A percentile compares a stretch with the other conserved stretches of the same genome.
These are phyloP conservation scores for Claviceps maximensis DNA, from an alignment of 2,329 filamentous ascomycete species.

Conservation along the genomic window DNA sequence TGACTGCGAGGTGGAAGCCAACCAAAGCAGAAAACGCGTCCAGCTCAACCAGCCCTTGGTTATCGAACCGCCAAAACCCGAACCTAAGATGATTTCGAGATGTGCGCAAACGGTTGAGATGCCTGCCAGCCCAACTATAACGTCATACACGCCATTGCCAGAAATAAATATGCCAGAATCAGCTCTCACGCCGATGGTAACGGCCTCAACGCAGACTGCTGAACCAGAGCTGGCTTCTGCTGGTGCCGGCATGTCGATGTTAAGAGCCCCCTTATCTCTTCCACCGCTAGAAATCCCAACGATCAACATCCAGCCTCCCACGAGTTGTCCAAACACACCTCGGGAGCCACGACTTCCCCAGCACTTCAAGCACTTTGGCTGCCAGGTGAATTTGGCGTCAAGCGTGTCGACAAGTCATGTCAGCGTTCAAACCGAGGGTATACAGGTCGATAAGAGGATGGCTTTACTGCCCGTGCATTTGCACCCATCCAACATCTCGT, in stretches of 20 bases:
- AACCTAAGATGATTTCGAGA: conserved; percentile 46
- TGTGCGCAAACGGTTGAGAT: conserved; percentile 12
- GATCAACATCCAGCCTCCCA: conserved; percentile 84
- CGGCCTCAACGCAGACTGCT: conserved; percentile 50
- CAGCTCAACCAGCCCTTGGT: conserved; percentile 36
- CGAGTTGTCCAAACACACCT: conserved; percentile 69
- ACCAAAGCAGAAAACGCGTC: conserved; percentile 59
- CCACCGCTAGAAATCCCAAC: conserved; percentile 54
- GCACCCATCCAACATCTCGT: conserved; percentile 62
- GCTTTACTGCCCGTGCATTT: conserved; percentile 65
- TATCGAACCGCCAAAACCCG: conserved; percentile 29
- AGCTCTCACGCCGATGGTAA: conserved; percentile 30
- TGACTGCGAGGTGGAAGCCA: conserved; percentile 54
- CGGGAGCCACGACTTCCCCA: conserved; percentile 63
- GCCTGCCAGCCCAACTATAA: conserved; percentile 49
- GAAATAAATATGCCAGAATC: conserved; percentile 27
- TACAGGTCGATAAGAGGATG: conserved; percentile 67
- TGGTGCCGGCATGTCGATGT: conserved; percentile 8
- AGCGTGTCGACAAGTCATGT: conserved; percentile 18
- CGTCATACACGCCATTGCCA: conserved; percentile 39
- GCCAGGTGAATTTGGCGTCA: conserved; percentile 49
- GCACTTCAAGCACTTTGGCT: conserved; percentile 68
- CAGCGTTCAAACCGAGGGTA: conserved; percentile 75
- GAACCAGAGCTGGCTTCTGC: conserved; percentile 7
- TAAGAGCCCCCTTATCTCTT: conserved; percentile 18